Percentiles rank a stretch among this genome's conserved stretches.
Conservation (phyloP, 208 protist species). For the Trypanosomatidae sp. region DNA sequence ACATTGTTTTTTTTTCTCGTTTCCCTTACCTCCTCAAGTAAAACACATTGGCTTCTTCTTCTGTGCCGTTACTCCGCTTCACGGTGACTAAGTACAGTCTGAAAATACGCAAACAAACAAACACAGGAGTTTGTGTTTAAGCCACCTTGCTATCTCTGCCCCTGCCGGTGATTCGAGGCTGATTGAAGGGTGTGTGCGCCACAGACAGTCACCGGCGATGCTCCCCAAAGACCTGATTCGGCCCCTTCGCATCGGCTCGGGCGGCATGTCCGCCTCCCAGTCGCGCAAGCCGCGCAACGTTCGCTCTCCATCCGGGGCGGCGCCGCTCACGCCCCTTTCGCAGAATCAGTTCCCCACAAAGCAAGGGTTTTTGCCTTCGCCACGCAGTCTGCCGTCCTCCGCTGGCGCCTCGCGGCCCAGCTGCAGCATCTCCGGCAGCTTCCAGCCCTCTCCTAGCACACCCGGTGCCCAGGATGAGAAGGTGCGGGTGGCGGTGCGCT, state of each 20-base stretch:
- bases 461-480: slow-evolving; percentile 35
- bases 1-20: too few relatives aligned
- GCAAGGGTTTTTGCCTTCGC: background rate
- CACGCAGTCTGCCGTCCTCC: slow-evolving; percentile 4
- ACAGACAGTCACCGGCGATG: too few relatives aligned
- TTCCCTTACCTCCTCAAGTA: too few relatives aligned
- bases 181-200: too few relatives aligned
- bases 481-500: slow-evolving; percentile 80
- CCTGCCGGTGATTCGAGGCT: too few relatives aligned
- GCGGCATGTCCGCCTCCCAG: background rate
- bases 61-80: too few relatives aligned
- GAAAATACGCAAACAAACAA: too few relatives aligned
- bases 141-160: too few relatives aligned
- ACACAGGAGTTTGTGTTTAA: too few relatives aligned
- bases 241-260: slow-evolving; percentile 23
- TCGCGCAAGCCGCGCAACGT: slow-evolving; percentile 1
- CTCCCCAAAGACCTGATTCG: slow-evolving; percentile 36
- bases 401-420: slow-evolving; percentile 5
- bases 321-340: slow-evolving; percentile 18
- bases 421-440: slow-evolving; percentile 30
- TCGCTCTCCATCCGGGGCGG: slow-evolving; percentile 14
- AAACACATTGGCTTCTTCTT: too few relatives aligned
- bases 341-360: slow-evolving; percentile 11
- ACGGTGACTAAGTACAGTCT: too few relatives aligned
- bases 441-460: slow-evolving; percentile 11